Conservation (phyloP, 257 asterid genomes). For the Gentiana straminea region DNA sequence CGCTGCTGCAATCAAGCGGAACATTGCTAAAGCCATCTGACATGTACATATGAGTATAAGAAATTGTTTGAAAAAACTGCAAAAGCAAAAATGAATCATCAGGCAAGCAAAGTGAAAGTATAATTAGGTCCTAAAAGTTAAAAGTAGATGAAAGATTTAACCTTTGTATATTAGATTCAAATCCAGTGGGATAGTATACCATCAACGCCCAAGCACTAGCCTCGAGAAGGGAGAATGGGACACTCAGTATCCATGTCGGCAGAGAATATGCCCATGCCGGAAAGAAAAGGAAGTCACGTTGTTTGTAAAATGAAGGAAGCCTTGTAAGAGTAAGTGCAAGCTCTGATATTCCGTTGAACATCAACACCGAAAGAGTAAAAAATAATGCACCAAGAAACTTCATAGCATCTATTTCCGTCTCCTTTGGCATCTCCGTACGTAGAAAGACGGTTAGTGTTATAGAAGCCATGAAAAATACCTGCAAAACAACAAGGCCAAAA, state of each 20-base stretch:
- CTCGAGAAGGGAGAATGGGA: conserved; percentile 65
- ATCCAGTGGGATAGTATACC: conserved; percentile 80
- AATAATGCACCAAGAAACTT: conserved; percentile 76
- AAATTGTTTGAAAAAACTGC: conserved; percentile 64
- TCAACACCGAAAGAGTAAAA: conserved; percentile 63
- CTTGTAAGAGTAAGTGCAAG: conserved; percentile 65
- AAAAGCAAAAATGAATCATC: not conserved
- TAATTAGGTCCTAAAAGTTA: no score
- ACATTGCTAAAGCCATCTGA: conserved; percentile 87
- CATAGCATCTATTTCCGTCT: conserved; percentile 61
- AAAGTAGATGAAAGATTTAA: conserved; percentile 6
- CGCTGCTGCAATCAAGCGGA: conserved; percentile 72
- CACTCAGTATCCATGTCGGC: conserved; percentile 83
- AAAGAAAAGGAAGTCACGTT: conserved; percentile 67
- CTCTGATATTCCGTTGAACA: conserved; percentile 86
- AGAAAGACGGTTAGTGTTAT: conserved; percentile 78
- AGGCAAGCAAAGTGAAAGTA: not conserved
- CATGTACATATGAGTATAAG: conserved; percentile 56
- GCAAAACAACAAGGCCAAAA: conserved; percentile 12
- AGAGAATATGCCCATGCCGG: conserved; percentile 87
- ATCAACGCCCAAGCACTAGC: conserved; percentile 67
- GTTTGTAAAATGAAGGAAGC: conserved; percentile 90
- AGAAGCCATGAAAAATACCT: conserved; percentile 55
- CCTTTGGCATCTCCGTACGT: conserved; percentile 60
- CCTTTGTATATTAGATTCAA: conserved; percentile 77